phyloP scores from a whole-genome alignment of 129 eudicot genomes.

The Erigeron canadensis region DNA sequence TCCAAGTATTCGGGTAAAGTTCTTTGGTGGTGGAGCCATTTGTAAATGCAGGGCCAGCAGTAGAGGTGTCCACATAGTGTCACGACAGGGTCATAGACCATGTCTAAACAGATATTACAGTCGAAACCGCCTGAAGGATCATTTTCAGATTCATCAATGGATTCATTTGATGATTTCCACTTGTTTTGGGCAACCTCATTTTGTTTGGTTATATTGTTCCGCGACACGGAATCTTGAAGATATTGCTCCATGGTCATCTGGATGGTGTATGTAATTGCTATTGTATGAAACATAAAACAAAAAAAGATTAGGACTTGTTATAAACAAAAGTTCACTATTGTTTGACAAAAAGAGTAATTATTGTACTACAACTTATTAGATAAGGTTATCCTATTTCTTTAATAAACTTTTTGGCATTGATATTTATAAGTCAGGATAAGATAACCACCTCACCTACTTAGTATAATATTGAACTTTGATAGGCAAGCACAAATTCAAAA shows the following conservation, averaged over 20 bases:
- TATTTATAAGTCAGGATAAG: conserved; percentile 21
- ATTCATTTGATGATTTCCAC: conserved; percentile 40
- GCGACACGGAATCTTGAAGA: conserved; percentile 33
- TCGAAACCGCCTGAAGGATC: conserved; percentile 51
- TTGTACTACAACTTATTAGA: conserved; percentile 17
- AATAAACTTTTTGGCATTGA: background rate
- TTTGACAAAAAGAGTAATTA: conserved; percentile 5
- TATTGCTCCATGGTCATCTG: conserved; percentile 44
- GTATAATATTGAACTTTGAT: conserved; percentile 1
- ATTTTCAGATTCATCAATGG: conserved; percentile 34
- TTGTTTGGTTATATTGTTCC: conserved; percentile 28
- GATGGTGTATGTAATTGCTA: conserved; percentile 1
- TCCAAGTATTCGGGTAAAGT: conserved; percentile 38
- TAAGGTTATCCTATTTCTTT: conserved; percentile 15
- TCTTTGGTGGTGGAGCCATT: conserved; percentile 64
- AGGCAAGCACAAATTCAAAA: background rate
- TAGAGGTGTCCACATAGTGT: conserved; percentile 91
- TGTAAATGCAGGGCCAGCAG: conserved; percentile 95
- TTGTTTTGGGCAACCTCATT: conserved; percentile 36
- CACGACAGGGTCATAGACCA: conserved; percentile 76
- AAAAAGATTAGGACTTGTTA: conserved; percentile 2
- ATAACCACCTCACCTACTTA: conserved; percentile 12
- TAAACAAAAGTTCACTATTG: conserved; percentile 1
- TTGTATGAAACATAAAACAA: conserved; percentile 21
- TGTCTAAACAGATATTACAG: conserved; percentile 84